Conservation (phyloP, 768 basidiomycete species). For the Russula brevipes region DNA sequence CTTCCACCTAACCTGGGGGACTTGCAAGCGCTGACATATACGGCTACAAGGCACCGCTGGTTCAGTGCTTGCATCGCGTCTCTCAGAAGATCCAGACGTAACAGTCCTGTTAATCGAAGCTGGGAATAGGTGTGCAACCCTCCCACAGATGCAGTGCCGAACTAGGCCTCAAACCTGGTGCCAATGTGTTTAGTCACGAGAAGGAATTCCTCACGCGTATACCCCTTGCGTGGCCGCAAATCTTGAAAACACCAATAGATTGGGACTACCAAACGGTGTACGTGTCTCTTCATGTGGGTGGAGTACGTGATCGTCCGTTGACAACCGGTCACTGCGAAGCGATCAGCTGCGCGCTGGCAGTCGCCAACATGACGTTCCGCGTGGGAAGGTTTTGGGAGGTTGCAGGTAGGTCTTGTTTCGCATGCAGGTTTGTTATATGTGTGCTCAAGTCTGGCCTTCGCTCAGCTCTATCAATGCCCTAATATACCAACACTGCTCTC, state of each 20-base stretch:
- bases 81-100: slow-evolving; percentile 51
- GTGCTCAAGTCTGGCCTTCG: background rate
- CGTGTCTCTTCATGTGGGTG: background rate
- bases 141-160: background rate
- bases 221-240: slow-evolving; percentile 23
- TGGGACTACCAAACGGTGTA: slow-evolving; percentile 21
- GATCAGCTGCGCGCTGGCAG: slow-evolving; percentile 12
- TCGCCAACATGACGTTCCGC: slow-evolving; percentile 10
- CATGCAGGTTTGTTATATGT: background rate
- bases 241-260: slow-evolving; percentile 15
- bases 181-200: slow-evolving; percentile 8
- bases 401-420: background rate
- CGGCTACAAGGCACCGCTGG: slow-evolving; percentile 49
- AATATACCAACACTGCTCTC: slow-evolving; percentile 22
- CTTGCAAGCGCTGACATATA: background rate
- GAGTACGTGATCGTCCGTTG: background rate
- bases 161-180: background rate
- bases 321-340: background rate
- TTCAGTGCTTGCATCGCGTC: slow-evolving; percentile 53
- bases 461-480: slow-evolving; percentile 20
- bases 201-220: slow-evolving; percentile 13
- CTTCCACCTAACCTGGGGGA: background rate
- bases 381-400: slow-evolving; percentile 23
- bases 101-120: slow-evolving; percentile 56
- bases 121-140: slow-evolving; percentile 47